Evolutionary conservation across 1,139 yeast genomes (phyloP).

Genomic region (Debaryomyces subglobosus): DNA sequence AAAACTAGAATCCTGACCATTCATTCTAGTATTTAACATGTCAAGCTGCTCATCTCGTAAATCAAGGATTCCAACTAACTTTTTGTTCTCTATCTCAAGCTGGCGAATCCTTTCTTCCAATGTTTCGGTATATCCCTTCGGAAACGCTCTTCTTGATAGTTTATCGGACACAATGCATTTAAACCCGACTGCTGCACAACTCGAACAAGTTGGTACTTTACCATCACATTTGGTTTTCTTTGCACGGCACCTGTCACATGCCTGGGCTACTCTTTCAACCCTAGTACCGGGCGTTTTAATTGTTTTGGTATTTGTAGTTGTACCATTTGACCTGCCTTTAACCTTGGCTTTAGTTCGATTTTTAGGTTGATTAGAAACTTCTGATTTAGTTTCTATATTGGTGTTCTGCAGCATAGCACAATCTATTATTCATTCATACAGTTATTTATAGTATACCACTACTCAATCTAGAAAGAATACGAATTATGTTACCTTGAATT

Average conservation of each 20-base stretch:
- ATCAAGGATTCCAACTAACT: constrained; percentile 54
- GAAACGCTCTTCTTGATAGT: constrained; percentile 47
- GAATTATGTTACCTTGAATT: neutral
- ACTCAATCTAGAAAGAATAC: neutral
- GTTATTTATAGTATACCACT: neutral
- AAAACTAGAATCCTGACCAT: constrained; percentile 6
- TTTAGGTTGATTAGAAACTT: neutral
- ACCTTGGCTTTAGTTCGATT: constrained; percentile 8
- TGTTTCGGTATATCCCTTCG: constrained; percentile 54
- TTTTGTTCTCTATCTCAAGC: constrained; percentile 46
- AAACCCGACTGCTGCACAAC: constrained; percentile 46
- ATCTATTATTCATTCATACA: neutral
- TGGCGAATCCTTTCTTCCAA: constrained; percentile 50
- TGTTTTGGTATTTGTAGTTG: constrained; percentile 47
- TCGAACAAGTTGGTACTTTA: constrained; percentile 51
- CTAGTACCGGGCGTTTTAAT: constrained; percentile 65
- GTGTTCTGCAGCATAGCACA: neutral
- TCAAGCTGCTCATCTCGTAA: constrained; percentile 63
- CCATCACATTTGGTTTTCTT: constrained; percentile 79
- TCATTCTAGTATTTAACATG: constrained; percentile 20
- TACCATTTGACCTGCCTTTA: constrained; percentile 17
- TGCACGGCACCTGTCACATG: constrained; percentile 85
- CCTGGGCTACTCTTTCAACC: constrained; percentile 70
- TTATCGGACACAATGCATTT: constrained; percentile 51
- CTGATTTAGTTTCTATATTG: neutral